phyloP scores from a whole-genome alignment of 257 asterid genomes.

The Hygrophila difformis region DNA sequence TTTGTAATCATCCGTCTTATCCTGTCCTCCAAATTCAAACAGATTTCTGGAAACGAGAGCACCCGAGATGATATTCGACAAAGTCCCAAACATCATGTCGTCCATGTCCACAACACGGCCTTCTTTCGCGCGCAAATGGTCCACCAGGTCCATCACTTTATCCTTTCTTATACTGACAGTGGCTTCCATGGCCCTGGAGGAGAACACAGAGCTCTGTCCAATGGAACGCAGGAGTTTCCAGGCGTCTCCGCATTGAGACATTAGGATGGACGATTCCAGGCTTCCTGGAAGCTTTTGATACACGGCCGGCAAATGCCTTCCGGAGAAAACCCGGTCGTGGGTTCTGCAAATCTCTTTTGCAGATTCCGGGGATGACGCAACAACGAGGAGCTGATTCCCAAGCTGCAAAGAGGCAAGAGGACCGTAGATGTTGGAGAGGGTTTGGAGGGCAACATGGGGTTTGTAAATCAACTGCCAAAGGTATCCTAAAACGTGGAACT shows the following conservation, averaged over 20 bases:
- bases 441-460: not conserved
- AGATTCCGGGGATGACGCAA: slow-evolving; percentile 1
- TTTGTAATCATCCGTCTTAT: not conserved
- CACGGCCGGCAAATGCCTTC: not conserved
- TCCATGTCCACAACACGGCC: slow-evolving; percentile 13
- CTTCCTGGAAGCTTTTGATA: slow-evolving; percentile 9
- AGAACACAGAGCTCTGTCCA: slow-evolving; percentile 1
- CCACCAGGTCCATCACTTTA: slow-evolving; percentile 11
- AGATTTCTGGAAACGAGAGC: slow-evolving; percentile 9
- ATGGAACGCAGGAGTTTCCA: slow-evolving; percentile 9
- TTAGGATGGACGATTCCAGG: not conserved
- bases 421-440: slow-evolving; percentile 2
- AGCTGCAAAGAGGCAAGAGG: not conserved
- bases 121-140: not conserved
- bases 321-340: slow-evolving; percentile 7
- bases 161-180: not conserved
- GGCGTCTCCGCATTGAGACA: slow-evolving; percentile 1
- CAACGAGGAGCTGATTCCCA: slow-evolving; percentile 1
- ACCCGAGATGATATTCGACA: slow-evolving; percentile 4
- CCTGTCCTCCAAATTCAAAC: not conserved
- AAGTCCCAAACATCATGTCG: slow-evolving; percentile 1
- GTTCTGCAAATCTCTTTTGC: slow-evolving; percentile 4
- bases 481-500: not conserved
- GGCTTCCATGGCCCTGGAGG: slow-evolving; percentile 8
- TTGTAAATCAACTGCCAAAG: not conserved